Base-by-base conservation (phyloP, 768 basidiomycete genomes). In the Mycena maculata region DNA sequence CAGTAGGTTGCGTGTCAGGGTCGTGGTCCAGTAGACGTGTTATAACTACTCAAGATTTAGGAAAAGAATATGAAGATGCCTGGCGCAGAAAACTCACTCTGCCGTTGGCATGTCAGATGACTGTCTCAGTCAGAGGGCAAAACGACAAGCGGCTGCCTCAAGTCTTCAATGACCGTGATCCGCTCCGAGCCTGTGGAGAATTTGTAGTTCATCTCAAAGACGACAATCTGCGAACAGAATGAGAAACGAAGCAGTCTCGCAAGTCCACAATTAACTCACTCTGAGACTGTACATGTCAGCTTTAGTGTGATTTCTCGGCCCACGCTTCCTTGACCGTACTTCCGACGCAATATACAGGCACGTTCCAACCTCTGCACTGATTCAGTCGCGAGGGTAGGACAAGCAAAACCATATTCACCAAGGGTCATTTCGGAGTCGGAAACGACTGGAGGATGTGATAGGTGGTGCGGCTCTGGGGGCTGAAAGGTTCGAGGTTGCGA, bases 221-320 rank as follows among this genome's bases (percentile, higher is more conserved):
- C n/a, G n/a, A n/a, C n/a, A n/a, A n/a, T n/a, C n/a, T n/a, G n/a
- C n/a, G n/a, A n/a, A n/a, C n/a, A n/a, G n/a, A n/a, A n/a, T n/a
- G n/a, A n/a, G n/a, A n/a, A n/a, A n/a, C n/a, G n/a, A n/a, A n/a
- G n/a, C n/a, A n/a, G n/a, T n/a, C n/a, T n/a, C n/a, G n/a, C n/a
- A n/a, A n/a, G n/a, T n/a, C n/a, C n/a, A n/a, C 60, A n/a, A 15
- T 18, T 27, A 13, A 82, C 90, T 56, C 75, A 95, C 94, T 25
- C 96, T 96, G 11, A 97, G 86, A 76, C 94, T 95, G 75, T 96
- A 98, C 86, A 98, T 91, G 73, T 98, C 96, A 0, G 95, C 96
- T 73, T 96, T 97, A 38, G 83, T 88, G 70, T 94, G 93, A 73
- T 93, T 92, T 53, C 89, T 84, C n/a, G 89, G 89, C 0, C 88